Evolutionary conservation across 371 early-diverging fungal species (phyloP).

Genomic region (Actinomucor elegans): DNA sequence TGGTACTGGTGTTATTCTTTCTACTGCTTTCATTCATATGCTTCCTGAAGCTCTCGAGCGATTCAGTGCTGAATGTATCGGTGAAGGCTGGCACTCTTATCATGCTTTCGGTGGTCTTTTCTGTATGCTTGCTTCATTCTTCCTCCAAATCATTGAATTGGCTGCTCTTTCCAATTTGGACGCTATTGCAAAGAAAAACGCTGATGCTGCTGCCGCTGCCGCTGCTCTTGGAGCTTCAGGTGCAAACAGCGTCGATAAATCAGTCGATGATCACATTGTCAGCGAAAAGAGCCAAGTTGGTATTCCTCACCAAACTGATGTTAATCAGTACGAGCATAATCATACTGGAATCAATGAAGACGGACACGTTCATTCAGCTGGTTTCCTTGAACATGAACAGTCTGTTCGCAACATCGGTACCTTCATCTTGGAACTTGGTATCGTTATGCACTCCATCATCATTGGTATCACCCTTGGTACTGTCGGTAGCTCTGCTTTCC

Average conservation of each 20-base stretch:
- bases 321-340: slow-evolving; percentile 14
- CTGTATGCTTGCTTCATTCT: slow-evolving; percentile 36
- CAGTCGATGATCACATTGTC: background rate
- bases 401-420: slow-evolving; percentile 39
- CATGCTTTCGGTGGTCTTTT: slow-evolving; percentile 40
- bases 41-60: slow-evolving; percentile 35
- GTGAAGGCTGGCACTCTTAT: slow-evolving; percentile 33
- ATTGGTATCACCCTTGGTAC: slow-evolving; percentile 73
- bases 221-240: background rate
- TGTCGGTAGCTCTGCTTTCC: slow-evolving; percentile 21
- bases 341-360: slow-evolving; percentile 25
- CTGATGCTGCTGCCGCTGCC: slow-evolving; percentile 2
- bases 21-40: slow-evolving; percentile 81
- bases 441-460: slow-evolving; percentile 77
- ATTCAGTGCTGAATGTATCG: slow-evolving; percentile 34
- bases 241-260: background rate
- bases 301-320: background rate
- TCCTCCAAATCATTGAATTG: slow-evolving; percentile 35
- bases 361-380: slow-evolving; percentile 51
- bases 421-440: slow-evolving; percentile 78
- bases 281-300: slow-evolving; percentile 1
- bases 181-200: slow-evolving; percentile 9
- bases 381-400: slow-evolving; percentile 34
- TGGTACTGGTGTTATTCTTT: slow-evolving; percentile 78
- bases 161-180: slow-evolving; percentile 29